Evolutionary conservation across 2,329 filamentous ascomycete genomes (phyloP).

Genomic region (Claviceps digitariae): DNA sequence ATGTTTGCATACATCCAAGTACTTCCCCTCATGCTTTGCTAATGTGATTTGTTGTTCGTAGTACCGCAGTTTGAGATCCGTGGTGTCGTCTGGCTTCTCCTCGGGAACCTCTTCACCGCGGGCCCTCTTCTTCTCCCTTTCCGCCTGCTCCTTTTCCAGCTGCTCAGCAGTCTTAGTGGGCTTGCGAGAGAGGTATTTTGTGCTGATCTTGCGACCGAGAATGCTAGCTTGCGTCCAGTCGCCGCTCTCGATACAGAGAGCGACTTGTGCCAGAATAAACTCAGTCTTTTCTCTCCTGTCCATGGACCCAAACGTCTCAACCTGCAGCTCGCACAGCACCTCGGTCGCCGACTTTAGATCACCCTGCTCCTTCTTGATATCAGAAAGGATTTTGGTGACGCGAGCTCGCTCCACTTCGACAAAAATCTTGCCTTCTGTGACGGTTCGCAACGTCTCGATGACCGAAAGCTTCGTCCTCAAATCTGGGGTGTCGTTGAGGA

Average conservation of each 20-base stretch:
- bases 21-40: constrained; percentile 94
- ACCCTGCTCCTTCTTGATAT: constrained; percentile 95
- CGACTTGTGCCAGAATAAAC: constrained; percentile 92
- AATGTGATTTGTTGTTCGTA: constrained; percentile 96
- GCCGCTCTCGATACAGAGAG: constrained; percentile 83
- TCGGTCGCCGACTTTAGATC: constrained; percentile 83
- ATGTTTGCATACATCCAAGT: constrained; percentile 94
- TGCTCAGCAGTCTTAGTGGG: constrained; percentile 83
- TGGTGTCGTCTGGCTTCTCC: constrained; percentile 76
- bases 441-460: constrained; percentile 88
- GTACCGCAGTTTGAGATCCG: constrained; percentile 87
- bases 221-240: constrained; percentile 96
- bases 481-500: constrained; percentile 74
- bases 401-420: constrained; percentile 96
- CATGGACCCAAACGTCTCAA: constrained; percentile 99
- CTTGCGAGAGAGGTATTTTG: constrained; percentile 77
- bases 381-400: constrained; percentile 84
- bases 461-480: constrained; percentile 80
- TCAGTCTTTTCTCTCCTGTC: constrained; percentile 94
- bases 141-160: constrained; percentile 80
- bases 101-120: constrained; percentile 66
- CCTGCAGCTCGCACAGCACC: constrained; percentile 91
- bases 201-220: constrained; percentile 92
- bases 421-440: constrained; percentile 99
- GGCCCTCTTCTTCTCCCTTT: constrained; percentile 72